phyloP scores from a whole-genome alignment of 1,284 basidiomycete genomes.

The Cutaneotrichosporon sp. region DNA sequence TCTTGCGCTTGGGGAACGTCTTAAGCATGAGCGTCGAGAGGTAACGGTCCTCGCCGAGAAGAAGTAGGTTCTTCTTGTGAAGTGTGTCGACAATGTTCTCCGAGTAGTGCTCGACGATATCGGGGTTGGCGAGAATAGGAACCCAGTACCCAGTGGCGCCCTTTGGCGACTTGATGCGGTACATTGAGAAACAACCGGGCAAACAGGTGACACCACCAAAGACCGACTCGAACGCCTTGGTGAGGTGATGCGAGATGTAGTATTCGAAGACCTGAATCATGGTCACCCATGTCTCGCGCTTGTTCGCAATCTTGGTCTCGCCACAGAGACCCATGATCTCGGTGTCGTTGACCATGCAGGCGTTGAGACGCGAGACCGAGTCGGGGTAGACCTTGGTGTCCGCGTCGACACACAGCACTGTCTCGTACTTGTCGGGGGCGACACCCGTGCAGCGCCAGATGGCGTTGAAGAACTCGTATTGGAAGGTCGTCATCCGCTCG shows the following conservation, averaged over 20 bases:
- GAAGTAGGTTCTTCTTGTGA: constrained; percentile 97
- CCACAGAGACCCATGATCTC: constrained; percentile 99
- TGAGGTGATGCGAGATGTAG: constrained; percentile 98
- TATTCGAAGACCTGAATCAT: constrained; percentile 98
- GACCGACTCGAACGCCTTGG: constrained; percentile 98
- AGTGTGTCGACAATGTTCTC: constrained; percentile 96
- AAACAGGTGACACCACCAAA: constrained; percentile 99
- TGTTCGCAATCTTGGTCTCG: constrained; percentile 99
- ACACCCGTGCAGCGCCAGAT: constrained; percentile 91
- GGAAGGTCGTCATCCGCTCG: constrained; percentile 98
- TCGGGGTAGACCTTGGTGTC: constrained; percentile 98
- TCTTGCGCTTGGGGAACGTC: constrained; percentile 98
- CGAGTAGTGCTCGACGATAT: constrained; percentile 95
- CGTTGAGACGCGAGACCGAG: constrained; percentile 83
- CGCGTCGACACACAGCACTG: constrained; percentile 95
- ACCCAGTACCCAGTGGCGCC: constrained; percentile 92
- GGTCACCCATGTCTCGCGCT: constrained; percentile 94
- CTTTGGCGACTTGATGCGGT: constrained; percentile 96
- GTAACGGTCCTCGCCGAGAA: constrained; percentile 98
- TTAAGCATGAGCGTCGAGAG: constrained; percentile 92
- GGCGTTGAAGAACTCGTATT: constrained; percentile 99
- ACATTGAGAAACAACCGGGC: constrained; percentile 99
- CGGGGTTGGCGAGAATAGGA: constrained; percentile 92
- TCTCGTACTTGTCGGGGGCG: constrained; percentile 93
- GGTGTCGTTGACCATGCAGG: constrained; percentile 90